Base-by-base conservation (phyloP, 140 eudicot species). In the Flaveria floridana region DNA sequence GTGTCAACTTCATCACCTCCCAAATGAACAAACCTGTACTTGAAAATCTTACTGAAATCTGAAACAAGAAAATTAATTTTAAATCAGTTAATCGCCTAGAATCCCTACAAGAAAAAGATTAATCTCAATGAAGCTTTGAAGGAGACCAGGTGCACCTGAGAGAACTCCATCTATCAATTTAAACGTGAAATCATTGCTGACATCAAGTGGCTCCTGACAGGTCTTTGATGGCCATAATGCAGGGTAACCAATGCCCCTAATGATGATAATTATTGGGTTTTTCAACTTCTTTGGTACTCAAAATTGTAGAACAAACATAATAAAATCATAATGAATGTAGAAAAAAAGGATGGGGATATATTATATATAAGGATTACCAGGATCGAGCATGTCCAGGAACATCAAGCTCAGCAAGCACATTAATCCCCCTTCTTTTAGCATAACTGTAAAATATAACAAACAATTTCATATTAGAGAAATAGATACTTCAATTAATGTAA, bases 1-100 rank as follows among this genome's bases (percentile, higher is more conserved):
- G 97, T 86, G 72, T 94, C 78, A 50, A 94, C 99, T 91, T 90
- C 99, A 82, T 94, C 99, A 46, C 99, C 99, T 82, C 99, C 99
- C 77, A 94, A 84, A 80, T 94, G 99, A 64, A 90, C 88, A 76
- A 94, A 94, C 78, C 70, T 94, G 82, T 79, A 94, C 74, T 84
- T 90, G 85, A 94, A 94, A 67, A 90, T 82, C 84, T 90, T 86
- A 71, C 97, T 90, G 76, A 94, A 90, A 94, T 94, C 99, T 94
- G 97, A 70, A 80, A 76, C 77, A 73, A 13, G 71, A 71, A 58
- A 70, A 48, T n/a, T 1, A 21, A 56, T 46, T 57, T 4, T 52
- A 44, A 59, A 44, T 53, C 76, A 8, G 14, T 73, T 52, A 70
- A 7, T 20, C 72, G 50, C 50, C 72, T 13, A 46, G 53, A 47